Evolutionary conservation across 176 grass and related monocot genomes (phyloP), one percentile per base, ranked within the genome.

Genomic region (Bothriochloa decipiens): DNA sequence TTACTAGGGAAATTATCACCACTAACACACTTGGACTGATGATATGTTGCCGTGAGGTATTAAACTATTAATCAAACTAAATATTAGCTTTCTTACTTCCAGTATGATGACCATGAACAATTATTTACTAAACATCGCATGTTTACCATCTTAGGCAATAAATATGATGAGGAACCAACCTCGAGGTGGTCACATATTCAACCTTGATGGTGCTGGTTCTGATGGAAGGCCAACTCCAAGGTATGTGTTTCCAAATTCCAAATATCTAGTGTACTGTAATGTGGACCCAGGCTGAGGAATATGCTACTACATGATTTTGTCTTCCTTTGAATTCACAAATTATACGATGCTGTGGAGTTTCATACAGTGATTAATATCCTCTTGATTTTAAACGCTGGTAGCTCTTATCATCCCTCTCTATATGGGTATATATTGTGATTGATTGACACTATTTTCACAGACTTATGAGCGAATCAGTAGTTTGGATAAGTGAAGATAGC

Each of bases 201-300:
- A 98, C 70, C 95, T 98, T 80, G 96, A 98, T 87, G 96, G 96
- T 71, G 96, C 96, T 74, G 96, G 96, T 91, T 98, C 96, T 79
- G 96, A 98, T 91, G 96, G 93, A 87, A 98, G 96, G 76, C 96
- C 96, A 68, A 98, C 93, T 55, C 96, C 96, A 58, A 93, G 96
- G 96, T 98, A 80, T 86, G 40, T 74, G 47, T 70, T 82, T 87
- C 26, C 67, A 75, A 80, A 83, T 36, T 61, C 57, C 57, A 61
- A 61, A 11, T 89, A 39, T 77, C 11, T 42, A 77, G 3, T 79
- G 37, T 76, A 62, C 29, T 65, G 55, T 73, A 68, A 66, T 86
- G 20, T 71, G 23, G 17, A 40, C 43, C 35, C 36, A 83, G 14
- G 6, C 26, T 76, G 60, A 28, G 9, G 18, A 55, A 70, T 65